Evolutionary conservation across 257 asterid species (phyloP).

Genomic region (Linderniella brevidens): DNA sequence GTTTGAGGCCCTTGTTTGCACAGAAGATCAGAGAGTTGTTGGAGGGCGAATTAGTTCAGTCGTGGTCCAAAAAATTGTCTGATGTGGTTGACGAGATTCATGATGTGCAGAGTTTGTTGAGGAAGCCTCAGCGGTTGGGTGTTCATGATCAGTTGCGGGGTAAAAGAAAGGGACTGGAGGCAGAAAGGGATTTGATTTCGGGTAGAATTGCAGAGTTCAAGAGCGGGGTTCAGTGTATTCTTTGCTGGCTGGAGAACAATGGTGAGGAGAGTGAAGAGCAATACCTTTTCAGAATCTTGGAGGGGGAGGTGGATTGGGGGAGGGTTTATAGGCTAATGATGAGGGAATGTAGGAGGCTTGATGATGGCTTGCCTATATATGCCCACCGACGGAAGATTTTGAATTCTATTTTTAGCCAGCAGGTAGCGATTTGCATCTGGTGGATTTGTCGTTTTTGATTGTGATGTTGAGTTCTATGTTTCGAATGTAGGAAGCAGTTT

Average conservation of each 20-base stretch:
- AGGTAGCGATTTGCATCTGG: slow-evolving; percentile 22
- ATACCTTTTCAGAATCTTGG: slow-evolving; percentile 18
- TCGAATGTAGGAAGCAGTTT: no score
- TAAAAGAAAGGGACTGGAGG: slow-evolving; percentile 23
- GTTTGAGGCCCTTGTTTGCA: slow-evolving; percentile 28
- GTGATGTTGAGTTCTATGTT: no score
- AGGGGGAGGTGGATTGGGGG: slow-evolving; percentile 37
- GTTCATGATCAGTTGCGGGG: slow-evolving; percentile 10
- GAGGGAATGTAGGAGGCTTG: slow-evolving; percentile 78
- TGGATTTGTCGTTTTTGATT: slow-evolving; percentile 5
- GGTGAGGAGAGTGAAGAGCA: slow-evolving; percentile 12
- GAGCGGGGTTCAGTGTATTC: slow-evolving; percentile 31
- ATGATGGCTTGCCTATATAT: slow-evolving; percentile 73
- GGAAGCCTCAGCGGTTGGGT: slow-evolving; percentile 3
- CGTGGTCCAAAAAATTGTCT: slow-evolving; percentile 26
- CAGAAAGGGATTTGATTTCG: slow-evolving; percentile 31
- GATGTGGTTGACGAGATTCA: slow-evolving; percentile 15
- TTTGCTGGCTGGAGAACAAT: slow-evolving; percentile 29
- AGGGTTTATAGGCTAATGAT: slow-evolving; percentile 34
- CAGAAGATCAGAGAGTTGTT: slow-evolving; percentile 23
- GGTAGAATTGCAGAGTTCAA: slow-evolving; percentile 50
- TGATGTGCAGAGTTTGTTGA: slow-evolving; percentile 5
- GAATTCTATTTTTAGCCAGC: slow-evolving; percentile 35
- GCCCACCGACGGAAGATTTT: slow-evolving; percentile 37
- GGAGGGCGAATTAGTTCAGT: slow-evolving; percentile 29